Conservation (phyloP, 805 yeast genomes). For the Kockiozyma suomiensis region DNA sequence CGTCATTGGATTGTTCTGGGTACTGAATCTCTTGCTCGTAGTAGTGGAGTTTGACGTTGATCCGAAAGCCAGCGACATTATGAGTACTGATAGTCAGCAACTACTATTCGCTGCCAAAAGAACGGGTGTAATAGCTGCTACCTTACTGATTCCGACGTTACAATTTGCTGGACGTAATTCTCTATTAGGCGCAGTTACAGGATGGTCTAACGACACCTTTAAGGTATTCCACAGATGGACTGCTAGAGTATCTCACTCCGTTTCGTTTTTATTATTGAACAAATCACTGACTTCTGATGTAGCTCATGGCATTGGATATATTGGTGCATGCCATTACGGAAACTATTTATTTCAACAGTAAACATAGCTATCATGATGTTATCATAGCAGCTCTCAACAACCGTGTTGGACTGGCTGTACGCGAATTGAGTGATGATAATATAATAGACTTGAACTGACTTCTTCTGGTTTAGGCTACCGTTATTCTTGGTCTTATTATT, state of each 20-base stretch:
- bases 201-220: constrained; percentile 64
- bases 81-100: not conserved
- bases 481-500: constrained; percentile 48
- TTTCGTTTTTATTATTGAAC: not conserved
- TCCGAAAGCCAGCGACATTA: not conserved
- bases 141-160: constrained; percentile 55
- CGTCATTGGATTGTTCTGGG: constrained; percentile 42
- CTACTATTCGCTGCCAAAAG: constrained; percentile 5
- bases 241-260: constrained; percentile 53
- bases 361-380: not conserved
- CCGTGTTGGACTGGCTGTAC: constrained; percentile 45
- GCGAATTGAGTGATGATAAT: not conserved
- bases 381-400: not conserved
- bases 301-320: constrained; percentile 43
- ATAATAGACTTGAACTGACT: not conserved
- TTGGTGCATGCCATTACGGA: constrained; percentile 61
- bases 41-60: constrained; percentile 31
- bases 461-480: constrained; percentile 42
- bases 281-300: not conserved
- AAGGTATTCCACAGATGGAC: constrained; percentile 66
- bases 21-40: constrained; percentile 41
- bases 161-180: constrained; percentile 76
- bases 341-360: constrained; percentile 44
- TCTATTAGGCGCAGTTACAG: constrained; percentile 63
- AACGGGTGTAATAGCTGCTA: constrained; percentile 38